These are phyloP conservation scores for Rhodotorula glutinis DNA, from an alignment of 1,284 basidiomycete genomes.

Conservation along the genomic window DNA sequence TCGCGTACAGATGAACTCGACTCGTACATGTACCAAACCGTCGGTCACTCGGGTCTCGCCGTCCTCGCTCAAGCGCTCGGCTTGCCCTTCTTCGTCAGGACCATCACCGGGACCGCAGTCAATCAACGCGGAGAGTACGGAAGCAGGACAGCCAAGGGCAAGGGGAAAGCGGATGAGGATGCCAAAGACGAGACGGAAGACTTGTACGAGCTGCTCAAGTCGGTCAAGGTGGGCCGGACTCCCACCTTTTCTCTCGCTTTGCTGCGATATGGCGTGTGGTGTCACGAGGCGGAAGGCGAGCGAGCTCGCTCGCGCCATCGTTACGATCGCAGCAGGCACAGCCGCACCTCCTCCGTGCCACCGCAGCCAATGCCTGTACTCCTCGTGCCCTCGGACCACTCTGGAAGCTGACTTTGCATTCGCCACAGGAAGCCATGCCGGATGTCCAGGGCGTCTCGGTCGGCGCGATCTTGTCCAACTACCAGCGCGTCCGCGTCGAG, in stretches of 20 bases:
- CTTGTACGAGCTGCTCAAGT: conserved; percentile 68
- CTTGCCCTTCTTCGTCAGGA: conserved; percentile 76
- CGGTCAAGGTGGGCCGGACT: conserved; percentile 65
- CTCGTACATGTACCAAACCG: conserved; percentile 97
- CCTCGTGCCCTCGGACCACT: too few relatives aligned
- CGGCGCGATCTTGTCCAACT: conserved; percentile 95
- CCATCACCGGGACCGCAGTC: conserved; percentile 77
- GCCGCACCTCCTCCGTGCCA: too few relatives aligned
- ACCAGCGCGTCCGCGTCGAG: conserved; percentile 94
- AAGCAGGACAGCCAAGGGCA: conserved; percentile 43
- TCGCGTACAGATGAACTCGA: conserved; percentile 92
- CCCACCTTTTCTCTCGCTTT: neutral
- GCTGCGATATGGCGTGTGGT: too few relatives aligned
- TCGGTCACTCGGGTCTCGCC: conserved; percentile 90
- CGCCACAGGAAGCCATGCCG: conserved; percentile 65
- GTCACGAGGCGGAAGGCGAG: too few relatives aligned
- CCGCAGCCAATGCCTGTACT: too few relatives aligned
- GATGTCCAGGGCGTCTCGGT: conserved; percentile 85
- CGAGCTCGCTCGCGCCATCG: neutral
- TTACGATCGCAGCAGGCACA: neutral
- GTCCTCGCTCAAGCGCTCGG: conserved; percentile 79
- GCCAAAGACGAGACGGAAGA: conserved; percentile 95
- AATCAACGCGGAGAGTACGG: conserved; percentile 86
- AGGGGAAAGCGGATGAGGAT: neutral
- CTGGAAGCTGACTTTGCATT: too few relatives aligned